phyloP scores from a whole-genome alignment of 2,329 filamentous ascomycete genomes.

The Cladorrhinum sp. region DNA sequence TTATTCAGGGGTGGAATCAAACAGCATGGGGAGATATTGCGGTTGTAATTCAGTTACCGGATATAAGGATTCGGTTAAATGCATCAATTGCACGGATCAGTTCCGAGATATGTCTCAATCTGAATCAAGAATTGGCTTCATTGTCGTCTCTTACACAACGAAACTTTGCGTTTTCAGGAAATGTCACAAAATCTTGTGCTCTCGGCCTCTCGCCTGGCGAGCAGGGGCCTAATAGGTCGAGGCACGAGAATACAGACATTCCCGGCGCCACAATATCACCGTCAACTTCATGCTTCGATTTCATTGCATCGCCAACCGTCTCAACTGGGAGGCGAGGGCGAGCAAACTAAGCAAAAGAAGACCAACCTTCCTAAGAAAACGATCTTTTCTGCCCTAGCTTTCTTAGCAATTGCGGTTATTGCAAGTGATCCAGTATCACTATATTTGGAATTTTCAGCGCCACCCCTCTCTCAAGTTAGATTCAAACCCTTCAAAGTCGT shows the following conservation, averaged over 20 bases:
- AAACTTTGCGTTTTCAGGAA: not conserved
- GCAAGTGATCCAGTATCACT: not conserved
- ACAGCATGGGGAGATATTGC: conserved; percentile 50
- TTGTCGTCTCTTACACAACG: not conserved
- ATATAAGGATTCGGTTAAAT: not conserved
- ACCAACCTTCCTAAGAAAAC: too few species aligned
- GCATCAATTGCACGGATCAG: conserved; percentile 2
- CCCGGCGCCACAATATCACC: not conserved
- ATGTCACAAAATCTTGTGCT: not conserved
- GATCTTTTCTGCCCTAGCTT: not conserved
- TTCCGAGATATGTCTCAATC: not conserved
- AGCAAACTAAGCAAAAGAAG: too few species aligned
- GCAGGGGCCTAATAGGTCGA: not conserved
- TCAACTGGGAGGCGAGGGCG: too few species aligned
- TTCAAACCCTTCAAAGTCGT: conserved; percentile 58
- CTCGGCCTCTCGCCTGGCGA: not conserved
- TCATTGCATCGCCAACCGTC: not conserved
- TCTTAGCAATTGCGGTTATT: not conserved
- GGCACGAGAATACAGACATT: not conserved
- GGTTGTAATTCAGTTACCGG: conserved; percentile 35
- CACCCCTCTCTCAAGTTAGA: not conserved
- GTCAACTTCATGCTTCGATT: not conserved
- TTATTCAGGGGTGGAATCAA: conserved; percentile 70
- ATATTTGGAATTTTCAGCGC: not conserved
- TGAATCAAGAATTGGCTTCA: not conserved